Evolutionary conservation across 176 grass and related monocot species (phyloP).

Genomic region (Ensete glaucum): DNA sequence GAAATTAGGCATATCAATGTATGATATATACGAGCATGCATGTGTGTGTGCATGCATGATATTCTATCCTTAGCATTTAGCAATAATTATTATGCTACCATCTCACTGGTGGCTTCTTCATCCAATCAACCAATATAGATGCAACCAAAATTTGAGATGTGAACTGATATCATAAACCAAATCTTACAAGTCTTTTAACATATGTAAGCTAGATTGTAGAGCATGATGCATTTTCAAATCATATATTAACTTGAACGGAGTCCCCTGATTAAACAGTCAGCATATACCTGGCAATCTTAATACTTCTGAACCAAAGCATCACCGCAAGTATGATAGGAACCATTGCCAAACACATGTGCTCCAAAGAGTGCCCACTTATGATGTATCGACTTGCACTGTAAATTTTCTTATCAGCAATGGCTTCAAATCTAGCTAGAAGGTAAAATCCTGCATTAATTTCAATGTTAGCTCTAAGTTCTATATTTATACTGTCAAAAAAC

Average conservation of each 20-base stretch:
- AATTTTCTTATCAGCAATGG: constrained; percentile 79
- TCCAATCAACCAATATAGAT: too few relatives aligned
- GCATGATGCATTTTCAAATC: neutral
- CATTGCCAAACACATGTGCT: constrained; percentile 81
- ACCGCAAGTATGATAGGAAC: constrained; percentile 72
- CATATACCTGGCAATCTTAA: constrained; percentile 78
- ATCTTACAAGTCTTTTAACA: neutral
- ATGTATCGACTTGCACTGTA: constrained; percentile 79
- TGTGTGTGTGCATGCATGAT: too few relatives aligned
- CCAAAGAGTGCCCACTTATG: constrained; percentile 93
- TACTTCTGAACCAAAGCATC: constrained; percentile 89
- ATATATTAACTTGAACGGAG: neutral
- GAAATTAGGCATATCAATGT: too few relatives aligned
- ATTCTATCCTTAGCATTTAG: too few relatives aligned
- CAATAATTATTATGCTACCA: too few relatives aligned
- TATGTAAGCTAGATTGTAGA: neutral
- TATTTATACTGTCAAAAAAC: neutral
- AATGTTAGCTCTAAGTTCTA: constrained; percentile 13
- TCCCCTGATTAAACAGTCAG: neutral
- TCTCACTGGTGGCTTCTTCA: too few relatives aligned
- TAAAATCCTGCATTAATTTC: constrained; percentile 50
- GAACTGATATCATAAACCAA: neutral
- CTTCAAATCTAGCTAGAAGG: constrained; percentile 85
- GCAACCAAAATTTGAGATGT: neutral
- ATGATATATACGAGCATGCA: too few relatives aligned